A percentile compares a stretch with the other conserved stretches of the same genome.
Conservation (phyloP, 1,139 yeast species). For the Geotrichum candidum region DNA sequence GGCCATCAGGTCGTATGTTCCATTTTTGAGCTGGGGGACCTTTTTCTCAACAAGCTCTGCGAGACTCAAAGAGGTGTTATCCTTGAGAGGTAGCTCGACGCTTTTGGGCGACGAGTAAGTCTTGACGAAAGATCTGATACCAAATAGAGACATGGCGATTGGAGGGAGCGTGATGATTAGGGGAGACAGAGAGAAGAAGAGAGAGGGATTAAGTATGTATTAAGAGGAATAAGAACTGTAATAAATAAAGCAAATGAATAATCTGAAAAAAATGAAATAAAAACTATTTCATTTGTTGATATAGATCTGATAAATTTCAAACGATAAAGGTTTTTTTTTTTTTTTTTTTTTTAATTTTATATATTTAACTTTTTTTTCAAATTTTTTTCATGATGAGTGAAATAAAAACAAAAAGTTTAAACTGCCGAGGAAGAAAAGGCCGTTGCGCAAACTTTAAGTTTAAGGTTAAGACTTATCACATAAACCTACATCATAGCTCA, state of each 20-base stretch:
- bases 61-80: slow-evolving; percentile 31
- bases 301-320: neutral
- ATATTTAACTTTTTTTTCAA: neutral
- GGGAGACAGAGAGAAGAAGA: neutral
- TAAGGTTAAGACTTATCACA: neutral
- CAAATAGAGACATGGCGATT: slow-evolving; percentile 9
- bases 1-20: slow-evolving; percentile 31
- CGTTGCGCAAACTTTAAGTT: neutral
- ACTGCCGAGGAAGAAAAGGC: neutral
- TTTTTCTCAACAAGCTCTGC: slow-evolving; percentile 39
- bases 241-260: neutral
- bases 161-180: neutral
- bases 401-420: neutral
- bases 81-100: slow-evolving; percentile 38
- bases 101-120: slow-evolving; percentile 18
- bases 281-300: neutral
- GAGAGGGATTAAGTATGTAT: neutral
- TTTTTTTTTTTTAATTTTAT: no score
- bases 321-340: neutral
- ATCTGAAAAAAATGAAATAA: neutral
- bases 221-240: neutral
- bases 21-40: slow-evolving; percentile 45
- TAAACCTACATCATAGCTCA: neutral
- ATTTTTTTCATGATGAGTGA: neutral
- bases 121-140: slow-evolving; percentile 15